Conservation (phyloP, 495 filamentous ascomycete genomes). For the Acidiella bohemica region DNA sequence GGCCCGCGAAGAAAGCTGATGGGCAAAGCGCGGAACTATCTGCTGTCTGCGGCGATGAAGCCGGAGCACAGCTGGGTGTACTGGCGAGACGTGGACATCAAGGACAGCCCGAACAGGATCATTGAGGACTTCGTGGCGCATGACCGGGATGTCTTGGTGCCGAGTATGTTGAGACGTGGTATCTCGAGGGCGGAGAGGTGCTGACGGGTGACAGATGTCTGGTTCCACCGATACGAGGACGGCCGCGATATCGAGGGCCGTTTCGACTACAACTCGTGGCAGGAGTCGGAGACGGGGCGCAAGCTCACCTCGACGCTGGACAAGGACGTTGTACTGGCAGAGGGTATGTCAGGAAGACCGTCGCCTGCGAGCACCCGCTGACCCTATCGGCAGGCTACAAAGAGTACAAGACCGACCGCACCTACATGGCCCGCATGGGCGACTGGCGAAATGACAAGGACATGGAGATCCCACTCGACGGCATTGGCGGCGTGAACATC, state of each 20-base stretch:
- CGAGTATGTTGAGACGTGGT: slow-evolving; percentile 51
- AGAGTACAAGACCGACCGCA: slow-evolving; percentile 79
- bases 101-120: slow-evolving; percentile 74
- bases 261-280: slow-evolving; percentile 99
- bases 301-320: slow-evolving; percentile 57
- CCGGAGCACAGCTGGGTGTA: slow-evolving; percentile 97
- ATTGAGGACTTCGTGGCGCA: slow-evolving; percentile 93
- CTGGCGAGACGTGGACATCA: slow-evolving; percentile 95
- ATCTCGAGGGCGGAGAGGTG: background rate
- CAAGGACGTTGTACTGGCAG: slow-evolving; percentile 70
- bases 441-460: slow-evolving; percentile 87
- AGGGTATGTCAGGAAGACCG: slow-evolving; percentile 42
- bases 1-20: slow-evolving; percentile 83
- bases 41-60: slow-evolving; percentile 73
- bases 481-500: slow-evolving; percentile 94
- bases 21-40: slow-evolving; percentile 80
- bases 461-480: slow-evolving; percentile 79
- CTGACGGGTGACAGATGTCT: slow-evolving; percentile 53
- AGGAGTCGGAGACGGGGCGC: slow-evolving; percentile 74
- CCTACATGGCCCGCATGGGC: slow-evolving; percentile 74
- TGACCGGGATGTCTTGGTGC: slow-evolving; percentile 83
- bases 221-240: slow-evolving; percentile 85
- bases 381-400: slow-evolving; percentile 55
- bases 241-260: slow-evolving; percentile 76
- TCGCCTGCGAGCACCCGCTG: background rate